Evolutionary conservation across 257 asterid species (phyloP), one percentile per base, ranked within the genome.

Genomic region (Gentiana macrophylla): DNA sequence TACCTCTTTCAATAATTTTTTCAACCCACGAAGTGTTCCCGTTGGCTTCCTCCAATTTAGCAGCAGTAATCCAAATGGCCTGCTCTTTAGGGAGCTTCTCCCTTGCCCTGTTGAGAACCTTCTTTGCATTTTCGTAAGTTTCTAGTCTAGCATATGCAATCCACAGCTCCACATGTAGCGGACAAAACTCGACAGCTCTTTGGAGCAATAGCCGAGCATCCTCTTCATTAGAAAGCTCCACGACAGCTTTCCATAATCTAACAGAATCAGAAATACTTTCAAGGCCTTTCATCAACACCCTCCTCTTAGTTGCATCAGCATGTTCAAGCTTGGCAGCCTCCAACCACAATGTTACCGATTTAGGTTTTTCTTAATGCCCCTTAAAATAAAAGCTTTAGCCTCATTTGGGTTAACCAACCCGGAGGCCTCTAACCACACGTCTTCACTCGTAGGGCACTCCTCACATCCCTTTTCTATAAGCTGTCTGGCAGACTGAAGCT

Each of bases 351-450:
- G 82, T 86, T 37, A 90, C 97, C 2, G 98, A 90, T 50, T 77
- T 86, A 0, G 98, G 98, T 82, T 90, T 0, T 83, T 77, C 74
- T 90, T 90, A 35, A 84, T 82, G 36, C 94, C 98, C 69, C 76
- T 68, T 0, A 94, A 86, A 60, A 90, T 90, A 64, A 90, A 96
- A 4, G 95, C 94, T 77, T 90, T 90, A 3, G 94, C 91, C 56
- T 90, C 96, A 34, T 46, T 65, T 35, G 83, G 84, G 52, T 82
- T 74, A 0, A 94, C 80, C 70, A 90, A 60, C 15, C 96, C 86
- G 55, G 88, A 87, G 0, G 96, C 95, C 79, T 90, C 98, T 57
- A 90, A 66, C 98, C 98, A 90, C 4, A 86, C 84, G 74, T 90
- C 98, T 73, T 86, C 98, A 46, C 78, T 84, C 57, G 74, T 86